Conservation (phyloP, 495 filamentous ascomycete species). For the Aspergillus wentii region DNA sequence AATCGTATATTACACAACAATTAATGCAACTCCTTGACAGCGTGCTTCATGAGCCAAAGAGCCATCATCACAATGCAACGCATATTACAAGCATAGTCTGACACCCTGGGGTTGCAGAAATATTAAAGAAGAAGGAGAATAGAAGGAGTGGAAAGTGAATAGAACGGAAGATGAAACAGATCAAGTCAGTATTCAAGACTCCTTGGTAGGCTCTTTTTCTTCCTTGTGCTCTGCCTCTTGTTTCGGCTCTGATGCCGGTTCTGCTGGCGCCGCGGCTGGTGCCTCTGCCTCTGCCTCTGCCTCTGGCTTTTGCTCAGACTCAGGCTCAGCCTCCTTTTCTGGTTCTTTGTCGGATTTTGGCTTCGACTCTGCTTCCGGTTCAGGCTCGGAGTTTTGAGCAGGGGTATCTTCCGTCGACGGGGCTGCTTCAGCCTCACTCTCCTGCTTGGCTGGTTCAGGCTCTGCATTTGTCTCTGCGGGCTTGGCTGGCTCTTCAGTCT, state of each 20-base stretch:
- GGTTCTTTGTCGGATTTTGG: constrained; percentile 1
- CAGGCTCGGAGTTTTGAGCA: background rate
- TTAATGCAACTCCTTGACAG: too few species aligned
- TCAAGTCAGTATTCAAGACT: constrained; percentile 4
- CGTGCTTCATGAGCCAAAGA: too few species aligned
- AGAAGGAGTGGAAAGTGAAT: too few species aligned
- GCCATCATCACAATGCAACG: constrained; percentile 7
- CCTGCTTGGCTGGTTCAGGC: background rate
- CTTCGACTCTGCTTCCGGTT: constrained; percentile 3
- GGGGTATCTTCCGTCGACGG: constrained; percentile 1
- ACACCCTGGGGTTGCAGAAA: constrained; percentile 8
- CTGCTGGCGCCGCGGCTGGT: background rate
- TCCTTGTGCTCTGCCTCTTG: constrained; percentile 8
- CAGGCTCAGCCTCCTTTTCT: constrained; percentile 1
- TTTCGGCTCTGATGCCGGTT: constrained; percentile 4
- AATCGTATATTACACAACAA: constrained; percentile 28
- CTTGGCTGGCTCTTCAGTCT: background rate
- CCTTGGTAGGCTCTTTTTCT: constrained; percentile 9
- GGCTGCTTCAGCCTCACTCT: background rate
- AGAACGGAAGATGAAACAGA: constrained; percentile 3
- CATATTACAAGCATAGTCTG: constrained; percentile 18
- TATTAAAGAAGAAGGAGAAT: constrained; percentile 6
- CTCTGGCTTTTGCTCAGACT: constrained; percentile 3
- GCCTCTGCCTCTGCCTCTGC: constrained; percentile 2
- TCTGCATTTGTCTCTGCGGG: constrained; percentile 4